Base-by-base conservation (phyloP, 176 grass and related monocot genomes). In the Eragrostis curvula region DNA sequence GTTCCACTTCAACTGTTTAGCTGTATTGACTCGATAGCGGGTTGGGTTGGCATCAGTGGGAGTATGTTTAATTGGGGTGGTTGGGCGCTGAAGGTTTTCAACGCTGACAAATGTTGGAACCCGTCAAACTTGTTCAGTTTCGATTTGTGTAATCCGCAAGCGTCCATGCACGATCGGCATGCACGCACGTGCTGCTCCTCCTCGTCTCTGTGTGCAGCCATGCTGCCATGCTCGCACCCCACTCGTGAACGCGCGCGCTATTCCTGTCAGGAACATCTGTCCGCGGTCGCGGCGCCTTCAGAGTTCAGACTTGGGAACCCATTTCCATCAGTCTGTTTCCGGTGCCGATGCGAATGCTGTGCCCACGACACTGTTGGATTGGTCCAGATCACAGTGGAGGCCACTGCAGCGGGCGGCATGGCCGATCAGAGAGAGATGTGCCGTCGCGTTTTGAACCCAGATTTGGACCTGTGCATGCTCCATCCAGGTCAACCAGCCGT, bases 21-120 rank as follows among this genome's bases (percentile, higher is more conserved):
- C 18, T 55, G 51, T 55, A 55, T 21, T 55, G 51, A 55, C 51
- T 55, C 51, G 15, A 1, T 15, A 15, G 2, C 47, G 8, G 17
- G 49, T 51, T 15, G 5, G 50, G 5, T 50, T 16, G 4, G 15
- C 15, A 50, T 50, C 12, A 14, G 11, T 49, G 15, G 14, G 12
- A 5, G 48, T 56, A 36, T 36, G 48, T 66, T 57, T 67, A 75
- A 51, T 70, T 18, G 85, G 52, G 70, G 85, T 70, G 6, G 67
- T 83, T 87, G 73, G 62, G 29, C 32, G 85, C 52, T 27, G 24
- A 51, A 21, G 23, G 63, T 20, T 83, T 87, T 88, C 81, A 80
- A 88, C 87, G 87, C 87, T 84, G 87, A 84, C 81, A 80, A 62
- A 40, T 13, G 58, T 64, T 51, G 2, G 81, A 79, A 84, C 11